Evolutionary conservation across 2,329 filamentous ascomycete species (phyloP).

Genomic region (Thielaviopsis punctulata): DNA sequence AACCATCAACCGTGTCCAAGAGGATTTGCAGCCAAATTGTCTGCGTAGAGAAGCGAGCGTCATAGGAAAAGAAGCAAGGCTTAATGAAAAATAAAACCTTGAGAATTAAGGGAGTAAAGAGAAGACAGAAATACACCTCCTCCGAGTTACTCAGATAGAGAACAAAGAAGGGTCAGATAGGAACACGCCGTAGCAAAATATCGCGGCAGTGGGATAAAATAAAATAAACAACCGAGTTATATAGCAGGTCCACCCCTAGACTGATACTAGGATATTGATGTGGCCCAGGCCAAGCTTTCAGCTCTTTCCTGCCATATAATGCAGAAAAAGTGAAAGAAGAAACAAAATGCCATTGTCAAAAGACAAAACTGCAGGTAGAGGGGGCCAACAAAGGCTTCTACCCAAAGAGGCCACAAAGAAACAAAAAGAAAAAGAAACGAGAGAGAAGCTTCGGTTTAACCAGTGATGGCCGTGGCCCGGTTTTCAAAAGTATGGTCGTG

Average conservation of each 20-base stretch:
- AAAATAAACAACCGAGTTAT: not conserved
- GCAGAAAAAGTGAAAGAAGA: not conserved
- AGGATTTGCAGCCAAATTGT: not conserved
- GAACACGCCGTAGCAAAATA: not conserved
- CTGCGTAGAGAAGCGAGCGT: not conserved
- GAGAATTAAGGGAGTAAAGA: not conserved
- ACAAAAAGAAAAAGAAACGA: not conserved
- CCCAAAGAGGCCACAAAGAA: conserved; percentile 5
- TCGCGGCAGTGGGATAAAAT: not conserved
- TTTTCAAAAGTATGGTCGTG: conserved; percentile 9
- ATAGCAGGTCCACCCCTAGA: conserved; percentile 3
- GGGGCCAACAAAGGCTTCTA: conserved; percentile 9
- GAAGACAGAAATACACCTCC: not conserved
- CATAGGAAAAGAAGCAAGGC: not conserved
- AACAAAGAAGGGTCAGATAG: conserved; percentile 2
- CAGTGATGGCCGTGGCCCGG: conserved; percentile 5
- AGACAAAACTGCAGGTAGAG: conserved; percentile 11
- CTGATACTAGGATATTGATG: conserved; percentile 8
- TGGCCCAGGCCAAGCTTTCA: not conserved
- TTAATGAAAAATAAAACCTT: not conserved
- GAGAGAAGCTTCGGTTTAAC: conserved; percentile 1
- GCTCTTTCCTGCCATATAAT: not conserved
- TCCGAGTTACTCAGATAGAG: conserved; percentile 9
- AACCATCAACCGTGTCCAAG: not conserved
- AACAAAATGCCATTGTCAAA: conserved; percentile 10